These are phyloP conservation scores for Alloascoidea hylecoeti DNA, from an alignment of 805 yeast genomes.

Conservation along the genomic window DNA sequence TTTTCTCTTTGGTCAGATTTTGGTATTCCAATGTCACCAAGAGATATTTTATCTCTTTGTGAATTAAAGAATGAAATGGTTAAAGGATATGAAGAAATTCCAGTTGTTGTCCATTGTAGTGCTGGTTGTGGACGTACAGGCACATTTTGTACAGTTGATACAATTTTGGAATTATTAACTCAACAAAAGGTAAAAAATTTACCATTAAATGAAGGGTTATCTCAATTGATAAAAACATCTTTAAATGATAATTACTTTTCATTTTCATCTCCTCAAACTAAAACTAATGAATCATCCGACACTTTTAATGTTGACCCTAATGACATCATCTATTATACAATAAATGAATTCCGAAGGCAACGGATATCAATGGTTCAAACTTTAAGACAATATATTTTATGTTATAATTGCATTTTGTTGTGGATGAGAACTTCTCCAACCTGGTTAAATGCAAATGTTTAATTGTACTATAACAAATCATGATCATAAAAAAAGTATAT, in stretches of 20 bases:
- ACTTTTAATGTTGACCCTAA: constrained; percentile 18
- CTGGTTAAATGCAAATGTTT: too few relatives aligned
- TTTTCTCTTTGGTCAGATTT: constrained; percentile 78
- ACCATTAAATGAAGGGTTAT: background rate
- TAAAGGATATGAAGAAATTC: constrained; percentile 15
- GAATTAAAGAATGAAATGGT: constrained; percentile 23
- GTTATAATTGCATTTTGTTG: constrained; percentile 46
- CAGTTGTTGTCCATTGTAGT: constrained; percentile 75
- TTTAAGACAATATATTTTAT: constrained; percentile 56
- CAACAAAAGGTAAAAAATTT: constrained; percentile 3
- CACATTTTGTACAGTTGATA: constrained; percentile 40
- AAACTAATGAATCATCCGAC: too few relatives aligned
- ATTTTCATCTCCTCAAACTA: too few relatives aligned
- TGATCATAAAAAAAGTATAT: too few relatives aligned
- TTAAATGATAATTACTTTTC: too few relatives aligned
- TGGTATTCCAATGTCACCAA: constrained; percentile 47
- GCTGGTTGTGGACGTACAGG: constrained; percentile 99
- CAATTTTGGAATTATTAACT: constrained; percentile 25
- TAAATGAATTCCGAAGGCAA: constrained; percentile 57
- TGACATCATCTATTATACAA: constrained; percentile 49
- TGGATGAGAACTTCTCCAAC: too few relatives aligned
- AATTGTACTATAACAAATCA: too few relatives aligned
- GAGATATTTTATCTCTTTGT: constrained; percentile 47
- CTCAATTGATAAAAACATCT: background rate
- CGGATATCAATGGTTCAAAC: constrained; percentile 79